phyloP scores from a whole-genome alignment of 176 grass and related monocot species.

The Stipa capillata region DNA sequence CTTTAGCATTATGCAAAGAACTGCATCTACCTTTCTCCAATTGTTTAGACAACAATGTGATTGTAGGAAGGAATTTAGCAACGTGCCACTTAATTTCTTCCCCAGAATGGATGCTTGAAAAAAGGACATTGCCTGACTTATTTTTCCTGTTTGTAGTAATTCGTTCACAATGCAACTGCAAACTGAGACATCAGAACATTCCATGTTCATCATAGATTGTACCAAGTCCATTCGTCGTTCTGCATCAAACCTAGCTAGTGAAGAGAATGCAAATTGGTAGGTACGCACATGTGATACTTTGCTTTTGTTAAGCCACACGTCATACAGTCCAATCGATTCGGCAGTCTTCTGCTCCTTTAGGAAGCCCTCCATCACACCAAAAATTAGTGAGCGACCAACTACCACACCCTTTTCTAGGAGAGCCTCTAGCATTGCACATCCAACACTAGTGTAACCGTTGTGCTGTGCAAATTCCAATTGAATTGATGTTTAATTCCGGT shows the following conservation, averaged over 20 bases:
- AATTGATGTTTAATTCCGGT: no score
- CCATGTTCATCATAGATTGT: constrained; percentile 27
- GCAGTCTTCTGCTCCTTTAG: constrained; percentile 50
- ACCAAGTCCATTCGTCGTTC: constrained; percentile 38
- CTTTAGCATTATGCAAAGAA: no score
- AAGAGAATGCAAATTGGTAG: constrained; percentile 16
- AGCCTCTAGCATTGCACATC: constrained; percentile 61
- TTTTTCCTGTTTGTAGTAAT: no score
- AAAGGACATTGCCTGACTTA: constrained; percentile 16
- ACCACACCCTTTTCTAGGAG: constrained; percentile 41
- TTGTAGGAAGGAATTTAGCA: constrained; percentile 57
- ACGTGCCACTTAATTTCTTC: no score
- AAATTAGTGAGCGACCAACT: constrained; percentile 31
- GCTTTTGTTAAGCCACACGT: constrained; percentile 45
- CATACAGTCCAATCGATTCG: constrained; percentile 61
- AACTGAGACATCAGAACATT: constrained; percentile 8
- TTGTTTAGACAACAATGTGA: constrained; percentile 30
- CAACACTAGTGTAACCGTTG: constrained; percentile 61
- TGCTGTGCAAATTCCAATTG: no score
- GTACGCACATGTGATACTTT: constrained; percentile 7
- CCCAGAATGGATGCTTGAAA: no score
- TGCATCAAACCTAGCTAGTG: constrained; percentile 33
- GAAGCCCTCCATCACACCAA: constrained; percentile 62
- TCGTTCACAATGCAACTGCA: constrained; percentile 11
- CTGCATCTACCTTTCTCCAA: no score